These are phyloP conservation scores for Pseudocercospora ulei DNA, from an alignment of 2,329 filamentous ascomycete species.

Conservation along the genomic window DNA sequence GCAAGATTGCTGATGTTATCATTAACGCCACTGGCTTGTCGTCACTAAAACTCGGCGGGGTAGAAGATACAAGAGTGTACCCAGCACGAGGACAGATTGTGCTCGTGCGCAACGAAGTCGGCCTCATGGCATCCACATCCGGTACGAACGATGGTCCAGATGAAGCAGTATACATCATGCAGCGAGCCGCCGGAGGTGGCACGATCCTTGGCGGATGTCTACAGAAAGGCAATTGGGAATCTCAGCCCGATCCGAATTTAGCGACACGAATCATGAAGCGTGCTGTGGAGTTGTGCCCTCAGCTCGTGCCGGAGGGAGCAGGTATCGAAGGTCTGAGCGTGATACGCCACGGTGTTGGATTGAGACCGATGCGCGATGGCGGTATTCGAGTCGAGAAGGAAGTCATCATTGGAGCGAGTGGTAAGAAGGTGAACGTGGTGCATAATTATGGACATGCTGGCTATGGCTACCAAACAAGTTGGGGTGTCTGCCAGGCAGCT, in stretches of 20 bases:
- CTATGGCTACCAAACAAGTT: conserved; percentile 56
- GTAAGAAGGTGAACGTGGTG: conserved; percentile 50
- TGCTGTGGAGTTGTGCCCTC: conserved; percentile 55
- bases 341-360: conserved; percentile 69
- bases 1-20: conserved; percentile 54
- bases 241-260: conserved; percentile 66
- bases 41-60: conserved; percentile 66
- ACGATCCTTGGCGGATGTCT: conserved; percentile 81
- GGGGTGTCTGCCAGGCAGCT: conserved; percentile 38
- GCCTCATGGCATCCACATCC: conserved; percentile 58
- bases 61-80: conserved; percentile 61
- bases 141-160: conserved; percentile 63
- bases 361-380: conserved; percentile 63
- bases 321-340: conserved; percentile 65
- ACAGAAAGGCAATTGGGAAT: conserved; percentile 69
- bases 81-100: conserved; percentile 78
- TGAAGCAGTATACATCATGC: conserved; percentile 74
- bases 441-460: conserved; percentile 74
- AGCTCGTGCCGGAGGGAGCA: conserved; percentile 51
- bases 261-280: conserved; percentile 76
- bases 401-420: conserved; percentile 45
- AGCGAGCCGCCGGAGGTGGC: conserved; percentile 66
- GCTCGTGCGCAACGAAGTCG: conserved; percentile 67
- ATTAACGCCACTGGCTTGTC: conserved; percentile 79
- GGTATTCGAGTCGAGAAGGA: conserved; percentile 70